These are phyloP conservation scores for Cladosporium oxysporum DNA, from an alignment of 2,329 filamentous ascomycete genomes.

Conservation along the genomic window DNA sequence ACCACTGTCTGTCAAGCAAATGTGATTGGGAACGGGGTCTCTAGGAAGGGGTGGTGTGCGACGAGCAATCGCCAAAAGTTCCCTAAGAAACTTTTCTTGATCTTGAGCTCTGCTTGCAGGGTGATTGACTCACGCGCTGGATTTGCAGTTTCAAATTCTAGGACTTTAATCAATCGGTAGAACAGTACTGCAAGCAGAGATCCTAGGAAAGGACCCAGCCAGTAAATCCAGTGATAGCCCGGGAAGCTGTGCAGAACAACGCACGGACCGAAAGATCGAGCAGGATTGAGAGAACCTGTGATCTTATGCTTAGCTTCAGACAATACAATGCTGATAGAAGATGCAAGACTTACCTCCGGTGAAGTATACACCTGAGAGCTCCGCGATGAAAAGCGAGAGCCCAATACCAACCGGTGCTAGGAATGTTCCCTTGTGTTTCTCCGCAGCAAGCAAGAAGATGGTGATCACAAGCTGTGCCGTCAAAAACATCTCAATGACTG, in stretches of 20 bases:
- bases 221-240: conserved; percentile 54
- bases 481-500: conserved; percentile 53
- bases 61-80: too few relatives aligned
- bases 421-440: conserved; percentile 47
- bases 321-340: background rate
- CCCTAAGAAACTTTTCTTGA: too few relatives aligned
- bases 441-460: conserved; percentile 48
- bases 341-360: conserved; percentile 40
- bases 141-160: too few relatives aligned
- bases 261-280: conserved; percentile 51
- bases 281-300: conserved; percentile 48
- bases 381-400: conserved; percentile 48
- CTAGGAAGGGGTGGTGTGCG: too few relatives aligned
- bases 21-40: too few relatives aligned
- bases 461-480: conserved; percentile 53
- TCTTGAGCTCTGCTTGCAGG: too few relatives aligned
- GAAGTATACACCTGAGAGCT: conserved; percentile 49
- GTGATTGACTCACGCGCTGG: too few relatives aligned
- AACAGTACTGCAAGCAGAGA: conserved; percentile 50
- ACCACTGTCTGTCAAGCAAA: too few relatives aligned
- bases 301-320: conserved; percentile 2
- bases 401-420: conserved; percentile 43
- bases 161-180: conserved; percentile 51
- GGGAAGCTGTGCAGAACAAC: conserved; percentile 47
- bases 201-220: conserved; percentile 51